These are phyloP conservation scores for Phytophthora pseudosyringae DNA, from an alignment of 352 stramenopile species.

Conservation along the genomic window DNA sequence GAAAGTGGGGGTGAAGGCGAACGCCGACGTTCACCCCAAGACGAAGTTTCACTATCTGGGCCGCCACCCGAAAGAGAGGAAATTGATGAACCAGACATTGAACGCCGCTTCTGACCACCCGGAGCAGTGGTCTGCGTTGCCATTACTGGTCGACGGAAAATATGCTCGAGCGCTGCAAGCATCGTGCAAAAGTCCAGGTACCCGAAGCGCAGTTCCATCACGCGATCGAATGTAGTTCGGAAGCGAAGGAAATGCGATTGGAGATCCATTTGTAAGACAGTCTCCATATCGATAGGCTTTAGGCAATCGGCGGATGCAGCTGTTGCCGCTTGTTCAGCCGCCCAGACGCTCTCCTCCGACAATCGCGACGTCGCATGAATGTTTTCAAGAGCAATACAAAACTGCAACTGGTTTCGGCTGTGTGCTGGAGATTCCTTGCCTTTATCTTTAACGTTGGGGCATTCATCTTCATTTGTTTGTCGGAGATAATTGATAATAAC, in stretches of 20 bases:
- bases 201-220: slow-evolving; percentile 83
- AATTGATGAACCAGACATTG: slow-evolving; percentile 60
- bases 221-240: slow-evolving; percentile 73
- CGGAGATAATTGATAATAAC: slow-evolving; percentile 69
- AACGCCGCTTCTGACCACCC: slow-evolving; percentile 36
- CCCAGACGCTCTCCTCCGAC: slow-evolving; percentile 79
- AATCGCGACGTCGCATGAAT: slow-evolving; percentile 80
- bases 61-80: slow-evolving; percentile 53
- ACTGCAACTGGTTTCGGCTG: slow-evolving; percentile 64
- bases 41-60: slow-evolving; percentile 39
- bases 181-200: slow-evolving; percentile 86
- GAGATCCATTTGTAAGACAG: slow-evolving; percentile 74
- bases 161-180: slow-evolving; percentile 64
- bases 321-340: slow-evolving; percentile 45
- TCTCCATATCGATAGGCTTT: slow-evolving; percentile 79
- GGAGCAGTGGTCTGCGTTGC: slow-evolving; percentile 10
- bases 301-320: slow-evolving; percentile 70
- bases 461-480: slow-evolving; percentile 50
- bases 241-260: slow-evolving; percentile 65
- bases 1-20: slow-evolving; percentile 35
- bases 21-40: slow-evolving; percentile 31
- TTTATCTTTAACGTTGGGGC: slow-evolving; percentile 20
- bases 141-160: slow-evolving; percentile 45
- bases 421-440: slow-evolving; percentile 26
- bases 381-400: slow-evolving; percentile 66